Evolutionary conservation across 73 alveolate species (phyloP).

Genomic region (Paramecium sonneborni): DNA sequence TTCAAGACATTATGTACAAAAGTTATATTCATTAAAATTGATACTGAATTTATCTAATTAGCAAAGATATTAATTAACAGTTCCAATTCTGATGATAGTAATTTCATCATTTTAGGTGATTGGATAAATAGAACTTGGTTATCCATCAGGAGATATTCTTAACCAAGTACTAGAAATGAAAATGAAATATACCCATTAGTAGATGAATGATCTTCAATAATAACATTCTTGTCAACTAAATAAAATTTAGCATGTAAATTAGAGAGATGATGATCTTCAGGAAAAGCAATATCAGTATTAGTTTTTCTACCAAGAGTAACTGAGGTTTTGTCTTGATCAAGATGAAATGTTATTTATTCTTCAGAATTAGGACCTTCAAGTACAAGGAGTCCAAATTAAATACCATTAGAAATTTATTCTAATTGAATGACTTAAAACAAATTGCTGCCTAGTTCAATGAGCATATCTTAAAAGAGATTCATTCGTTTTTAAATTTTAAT

Average conservation of each 20-base stretch:
- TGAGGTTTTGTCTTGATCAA: conserved; percentile 1
- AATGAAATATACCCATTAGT: conserved; percentile 43
- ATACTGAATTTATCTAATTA: conserved; percentile 19
- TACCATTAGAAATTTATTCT: background rate
- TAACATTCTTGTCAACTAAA: background rate
- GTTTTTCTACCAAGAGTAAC: conserved; percentile 30
- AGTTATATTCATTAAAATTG: background rate
- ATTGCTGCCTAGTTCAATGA: conserved; percentile 81
- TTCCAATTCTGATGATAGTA: conserved; percentile 57
- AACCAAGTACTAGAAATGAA: conserved; percentile 47
- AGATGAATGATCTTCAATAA: conserved; percentile 45
- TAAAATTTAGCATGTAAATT: conserved; percentile 53
- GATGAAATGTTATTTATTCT: background rate
- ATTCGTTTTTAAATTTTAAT: conserved; percentile 76
- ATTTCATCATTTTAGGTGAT: background rate
- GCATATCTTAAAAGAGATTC: conserved; percentile 71
- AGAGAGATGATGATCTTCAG: conserved; percentile 54
- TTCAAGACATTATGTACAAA: conserved; percentile 76
- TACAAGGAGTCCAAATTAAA: background rate
- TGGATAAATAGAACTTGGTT: background rate
- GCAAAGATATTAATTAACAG: conserved; percentile 56
- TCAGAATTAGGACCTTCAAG: conserved; percentile 44
- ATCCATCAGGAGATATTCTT: conserved; percentile 61
- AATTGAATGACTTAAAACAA: conserved; percentile 71
- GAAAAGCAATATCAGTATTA: conserved; percentile 21